Evolutionary conservation across 768 basidiomycete genomes (phyloP), one percentile per base, ranked within the genome.

Genomic region (Kwoniella sp.): DNA sequence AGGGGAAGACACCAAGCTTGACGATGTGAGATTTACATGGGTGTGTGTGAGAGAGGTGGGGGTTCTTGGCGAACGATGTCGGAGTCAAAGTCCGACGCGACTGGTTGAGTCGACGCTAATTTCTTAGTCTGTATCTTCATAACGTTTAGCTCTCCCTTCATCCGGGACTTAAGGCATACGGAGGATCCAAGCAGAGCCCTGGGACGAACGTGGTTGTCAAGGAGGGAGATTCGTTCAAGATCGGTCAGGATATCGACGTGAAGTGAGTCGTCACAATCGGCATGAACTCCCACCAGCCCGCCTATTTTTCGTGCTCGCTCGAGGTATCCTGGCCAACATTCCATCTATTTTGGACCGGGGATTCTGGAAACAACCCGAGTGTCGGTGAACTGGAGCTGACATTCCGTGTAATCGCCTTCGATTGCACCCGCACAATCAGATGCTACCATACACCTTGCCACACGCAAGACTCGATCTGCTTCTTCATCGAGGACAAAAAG

Each of bases 381-480:
- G 20, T 23, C 29, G 34, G 31, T 55, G 48, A 29, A 90, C n/a
- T n/a, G n/a, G 13, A 63, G 31, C 57, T 41, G 51, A 67, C 47
- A 2, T 25, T 11, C 2, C 56, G 15, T 37, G 25, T 22, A n/a
- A n/a, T n/a, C n/a, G n/a, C n/a, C n/a, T n/a, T 37, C 41, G 12
- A 28, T 8, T 29, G n/a, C 23, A 13, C 25, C 22, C 34, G 26
- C 17, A 7, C 4, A 51, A 31, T 30, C 55, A 73, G 91, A 79
- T 91, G 90, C 80, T 82, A 93, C 25, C 88, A 90, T 26, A 93
- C 91, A 0, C 91, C 93, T 0, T 94, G 93, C 81, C 95, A 97
- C 80, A 98, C 95, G 2, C 90, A 91, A 77, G 95, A 97, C 81
- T 96, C 94, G 17, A 94, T 95, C 72, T 96, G 91, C 83, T 98